Percentiles rank a stretch among this genome's conserved stretches.
Evolutionary conservation across 2,329 filamentous ascomycete genomes (phyloP).

Genomic region (Fusarium pininemorale): DNA sequence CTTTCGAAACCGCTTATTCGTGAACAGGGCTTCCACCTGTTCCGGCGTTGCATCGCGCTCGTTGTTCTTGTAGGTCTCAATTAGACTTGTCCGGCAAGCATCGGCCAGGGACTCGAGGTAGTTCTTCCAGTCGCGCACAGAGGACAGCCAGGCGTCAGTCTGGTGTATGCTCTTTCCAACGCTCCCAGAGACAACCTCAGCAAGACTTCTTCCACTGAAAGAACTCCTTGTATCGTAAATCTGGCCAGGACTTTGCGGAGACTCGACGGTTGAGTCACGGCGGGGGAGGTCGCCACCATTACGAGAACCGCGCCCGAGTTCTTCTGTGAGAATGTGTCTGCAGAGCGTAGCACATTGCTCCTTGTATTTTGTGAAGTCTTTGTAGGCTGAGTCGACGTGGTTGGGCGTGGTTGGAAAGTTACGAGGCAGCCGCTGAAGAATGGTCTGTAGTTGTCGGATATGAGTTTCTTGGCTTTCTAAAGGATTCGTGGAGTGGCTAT

Average conservation of each 20-base stretch:
- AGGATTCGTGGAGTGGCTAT: conserved; percentile 37
- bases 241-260: conserved; percentile 44
- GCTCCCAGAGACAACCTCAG: conserved; percentile 45
- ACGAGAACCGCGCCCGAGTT: conserved; percentile 45
- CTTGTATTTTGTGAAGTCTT: conserved; percentile 54
- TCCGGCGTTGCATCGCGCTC: conserved; percentile 55
- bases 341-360: conserved; percentile 54
- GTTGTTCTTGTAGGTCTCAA: conserved; percentile 57
- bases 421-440: conserved; percentile 49
- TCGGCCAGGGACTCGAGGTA: conserved; percentile 54
- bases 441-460: conserved; percentile 48
- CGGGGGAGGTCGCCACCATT: conserved; percentile 38
- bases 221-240: conserved; percentile 50
- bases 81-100: conserved; percentile 52
- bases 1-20: conserved; percentile 53
- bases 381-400: conserved; percentile 56
- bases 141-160: conserved; percentile 49
- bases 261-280: conserved; percentile 46
- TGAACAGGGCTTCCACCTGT: conserved; percentile 55
- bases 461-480: conserved; percentile 46
- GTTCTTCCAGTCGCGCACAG: conserved; percentile 56
- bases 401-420: conserved; percentile 45
- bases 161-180: conserved; percentile 35
- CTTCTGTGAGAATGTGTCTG: conserved; percentile 52
- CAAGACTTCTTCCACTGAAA: conserved; percentile 49